Evolutionary conservation across 2,329 filamentous ascomycete genomes (phyloP), one percentile per base, ranked within the genome.

Genomic region (Trematosphaeria pertusa): DNA sequence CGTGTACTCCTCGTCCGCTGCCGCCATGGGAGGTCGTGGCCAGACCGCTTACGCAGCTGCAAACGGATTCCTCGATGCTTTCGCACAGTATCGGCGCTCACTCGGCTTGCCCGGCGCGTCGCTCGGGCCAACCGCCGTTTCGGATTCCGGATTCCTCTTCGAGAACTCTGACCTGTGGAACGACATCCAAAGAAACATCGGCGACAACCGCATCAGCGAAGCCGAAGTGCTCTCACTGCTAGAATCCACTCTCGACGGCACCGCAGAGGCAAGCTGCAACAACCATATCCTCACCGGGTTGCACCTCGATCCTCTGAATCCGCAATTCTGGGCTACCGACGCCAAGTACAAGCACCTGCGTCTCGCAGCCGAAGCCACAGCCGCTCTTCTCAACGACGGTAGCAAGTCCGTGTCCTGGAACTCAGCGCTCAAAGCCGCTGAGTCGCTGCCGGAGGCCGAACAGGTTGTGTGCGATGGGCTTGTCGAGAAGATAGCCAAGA

Each of bases 11-110:
- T 73, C 69, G 0, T 48, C 61, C 15, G 54, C 58, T 8, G 56
- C 45, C 12, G 52, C 62, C 20, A 32, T 58, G 20, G 67, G 67
- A 4, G 62, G 61, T 20, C 46, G 46, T 36, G 71, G 71, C 1
- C 79, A 82, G 49, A 56, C 69, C 6, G 75, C 71, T 42, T 81
- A 81, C 45, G 59, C 65, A 0, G 75, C 78, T 0, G 77, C 74
- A 3, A 79, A 80, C 50, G 58, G 56, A 2, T 69, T 68, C 47
- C 59, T 68, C 12, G 58, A 69, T 33, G 59, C 52, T 15, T 62
- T 67, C 19, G 53, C 61, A 1, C 58, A 61, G 36, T 55, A 62
- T 17, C 54, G 55, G 3, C 44, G 48, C n/a, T 14, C 43, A 1
- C 49, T 48, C 14, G 62, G 64, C 14, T 42, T 64, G 14, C 44